Percentiles rank a stretch among this genome's conserved stretches.
phyloP scores from a whole-genome alignment of 306 rosid genomes.

The Cucurbita maxima region DNA sequence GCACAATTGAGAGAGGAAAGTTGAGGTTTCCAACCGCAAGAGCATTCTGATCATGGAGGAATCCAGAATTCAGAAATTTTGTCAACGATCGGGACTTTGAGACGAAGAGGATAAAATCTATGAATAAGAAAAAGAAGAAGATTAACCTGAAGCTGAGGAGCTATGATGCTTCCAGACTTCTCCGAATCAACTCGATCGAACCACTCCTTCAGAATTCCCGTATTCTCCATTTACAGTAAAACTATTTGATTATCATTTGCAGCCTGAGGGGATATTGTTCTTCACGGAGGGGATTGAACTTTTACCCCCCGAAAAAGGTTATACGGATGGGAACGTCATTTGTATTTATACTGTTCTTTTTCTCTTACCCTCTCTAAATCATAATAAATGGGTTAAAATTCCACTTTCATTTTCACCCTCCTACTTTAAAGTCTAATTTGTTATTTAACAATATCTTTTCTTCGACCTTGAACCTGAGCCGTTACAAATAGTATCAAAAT shows the following conservation, averaged over 20 bases:
- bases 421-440: too few species aligned
- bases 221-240: slow-evolving; percentile 30
- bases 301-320: not conserved
- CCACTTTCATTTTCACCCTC: too few species aligned
- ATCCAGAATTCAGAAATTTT: not conserved
- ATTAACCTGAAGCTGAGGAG: slow-evolving; percentile 62
- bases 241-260: not conserved
- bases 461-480: too few species aligned
- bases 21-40: slow-evolving; percentile 72
- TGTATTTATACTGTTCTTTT: not conserved
- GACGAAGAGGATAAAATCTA: not conserved
- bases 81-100: not conserved
- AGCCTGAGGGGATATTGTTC: not conserved
- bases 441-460: too few species aligned
- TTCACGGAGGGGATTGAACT: not conserved
- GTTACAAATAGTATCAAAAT: too few species aligned
- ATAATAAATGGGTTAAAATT: too few species aligned
- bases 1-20: slow-evolving; percentile 58
- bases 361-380: too few species aligned
- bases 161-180: slow-evolving; percentile 45
- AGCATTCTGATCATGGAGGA: slow-evolving; percentile 36
- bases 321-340: not conserved
- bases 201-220: slow-evolving; percentile 51
- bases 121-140: not conserved
- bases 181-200: slow-evolving; percentile 70